Percentiles rank a stretch among this genome's conserved stretches.
phyloP scores from a whole-genome alignment of 495 filamentous ascomycete species.

The Lasiosphaeria hispida region DNA sequence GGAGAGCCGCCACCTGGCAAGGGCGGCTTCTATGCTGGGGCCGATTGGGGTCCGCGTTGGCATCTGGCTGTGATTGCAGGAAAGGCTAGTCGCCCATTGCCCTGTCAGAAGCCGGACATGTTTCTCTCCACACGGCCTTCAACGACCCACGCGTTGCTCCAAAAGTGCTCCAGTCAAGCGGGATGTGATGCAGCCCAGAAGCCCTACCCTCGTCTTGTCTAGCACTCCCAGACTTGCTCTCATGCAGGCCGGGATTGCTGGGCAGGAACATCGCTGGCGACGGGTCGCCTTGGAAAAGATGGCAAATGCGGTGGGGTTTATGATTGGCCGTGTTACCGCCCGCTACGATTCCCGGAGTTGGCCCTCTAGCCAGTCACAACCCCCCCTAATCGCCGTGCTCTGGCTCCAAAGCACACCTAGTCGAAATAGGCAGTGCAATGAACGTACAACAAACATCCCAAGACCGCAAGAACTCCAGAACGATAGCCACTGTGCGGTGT shows the following conservation, averaged over 20 bases:
- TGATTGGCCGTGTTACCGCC: conserved; percentile 48
- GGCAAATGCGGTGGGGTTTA: conserved; percentile 15
- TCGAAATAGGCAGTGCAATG: too few relatives aligned
- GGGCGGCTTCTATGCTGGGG: neutral
- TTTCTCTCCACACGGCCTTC: conserved; percentile 17
- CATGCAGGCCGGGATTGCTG: conserved; percentile 27
- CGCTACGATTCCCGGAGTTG: conserved; percentile 17
- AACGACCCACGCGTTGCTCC: conserved; percentile 7
- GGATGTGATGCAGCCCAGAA: conserved; percentile 10
- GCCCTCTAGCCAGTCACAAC: conserved; percentile 18
- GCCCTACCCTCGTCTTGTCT: neutral
- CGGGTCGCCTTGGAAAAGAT: neutral
- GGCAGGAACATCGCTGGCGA: conserved; percentile 1
- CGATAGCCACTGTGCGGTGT: too few relatives aligned
- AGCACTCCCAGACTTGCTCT: neutral
- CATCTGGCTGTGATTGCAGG: conserved; percentile 15
- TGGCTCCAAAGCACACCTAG: too few relatives aligned
- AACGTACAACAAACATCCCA: too few relatives aligned
- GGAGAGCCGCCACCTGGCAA: neutral
- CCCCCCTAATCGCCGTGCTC: conserved; percentile 15
- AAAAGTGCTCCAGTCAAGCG: conserved; percentile 13
- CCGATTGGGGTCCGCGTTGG: conserved; percentile 15
- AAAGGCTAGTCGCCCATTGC: conserved; percentile 23
- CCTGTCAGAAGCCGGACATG: conserved; percentile 14
- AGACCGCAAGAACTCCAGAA: too few relatives aligned